Evolutionary conservation across 1,284 basidiomycete species (phyloP), one percentile per base, ranked within the genome.

Genomic region (Phellinidium pouzarii): DNA sequence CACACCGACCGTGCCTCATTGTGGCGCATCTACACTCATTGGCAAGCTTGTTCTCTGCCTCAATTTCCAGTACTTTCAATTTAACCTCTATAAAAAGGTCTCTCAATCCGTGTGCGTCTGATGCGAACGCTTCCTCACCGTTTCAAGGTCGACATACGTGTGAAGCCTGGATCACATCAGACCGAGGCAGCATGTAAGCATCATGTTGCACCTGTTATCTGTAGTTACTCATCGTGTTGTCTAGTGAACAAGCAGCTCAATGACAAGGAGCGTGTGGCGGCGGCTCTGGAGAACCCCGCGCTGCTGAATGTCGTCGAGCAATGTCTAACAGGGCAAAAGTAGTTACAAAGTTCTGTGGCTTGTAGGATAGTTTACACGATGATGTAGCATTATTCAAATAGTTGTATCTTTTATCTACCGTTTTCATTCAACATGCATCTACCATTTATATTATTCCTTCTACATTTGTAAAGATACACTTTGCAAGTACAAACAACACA

Each of bases 241-340:
- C 4, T 58, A 91, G 94, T 98, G 29, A 99, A 99, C 73, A 99
- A 98, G 69, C 95, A 99, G 66, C 76, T 99, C 44, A 98, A 99
- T 65, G 95, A 99, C 71, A 99, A 99, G 70, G 95, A 99, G 70
- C 78, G 95, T 45, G 96, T 99, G 0, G 94, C 94, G 22, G 96
- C 96, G 7, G 96, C 95, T 0, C 75, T 99, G 34, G 95, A 99
- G 68, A 99, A 99, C 68, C 77, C 80, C 8, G 82, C 90, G 40
- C 76, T 99, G 4, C 68, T 97, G 3, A 85, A 87, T 52, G 91
- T 94, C 0, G 83, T 99, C 2, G 93, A 97, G 66, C 87, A 88
- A 46, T 94, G 92, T 65, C 75, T 98, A n/a, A n/a, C n/a, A 34
- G 22, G 40, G 4, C 38, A 44, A 37, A 48, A 23, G 17, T 22